Percentiles rank a stretch among this genome's conserved stretches.
phyloP scores from a whole-genome alignment of 805 yeast species.

The Priceomyces melissophilus region DNA sequence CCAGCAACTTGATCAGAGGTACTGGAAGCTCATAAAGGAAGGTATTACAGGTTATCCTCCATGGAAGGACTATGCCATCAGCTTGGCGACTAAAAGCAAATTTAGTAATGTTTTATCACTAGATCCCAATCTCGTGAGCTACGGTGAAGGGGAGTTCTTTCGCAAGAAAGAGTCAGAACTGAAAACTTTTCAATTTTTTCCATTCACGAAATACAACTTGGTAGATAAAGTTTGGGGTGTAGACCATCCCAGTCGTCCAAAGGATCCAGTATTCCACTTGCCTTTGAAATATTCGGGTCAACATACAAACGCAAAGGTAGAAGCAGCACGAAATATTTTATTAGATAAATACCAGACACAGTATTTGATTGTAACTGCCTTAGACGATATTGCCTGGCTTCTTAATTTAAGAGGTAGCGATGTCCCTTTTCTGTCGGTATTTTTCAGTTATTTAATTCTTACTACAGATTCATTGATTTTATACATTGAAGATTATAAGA shows the following conservation, averaged over 20 bases:
- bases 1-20: slow-evolving; percentile 66
- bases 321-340: slow-evolving; percentile 29
- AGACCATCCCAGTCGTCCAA: slow-evolving; percentile 32
- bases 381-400: slow-evolving; percentile 92
- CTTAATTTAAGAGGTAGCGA: slow-evolving; percentile 82
- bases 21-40: slow-evolving; percentile 77
- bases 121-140: slow-evolving; percentile 73
- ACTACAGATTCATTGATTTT: slow-evolving; percentile 37
- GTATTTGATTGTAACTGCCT: slow-evolving; percentile 56
- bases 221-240: slow-evolving; percentile 38
- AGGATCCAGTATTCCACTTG: slow-evolving; percentile 29
- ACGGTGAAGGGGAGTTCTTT: slow-evolving; percentile 42
- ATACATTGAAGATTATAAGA: slow-evolving; percentile 50
- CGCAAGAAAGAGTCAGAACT: slow-evolving; percentile 19
- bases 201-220: slow-evolving; percentile 27
- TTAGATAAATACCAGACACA: slow-evolving; percentile 14
- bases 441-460: slow-evolving; percentile 60
- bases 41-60: slow-evolving; percentile 66
- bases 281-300: slow-evolving; percentile 34
- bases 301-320: slow-evolving; percentile 25
- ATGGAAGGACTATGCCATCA: slow-evolving; percentile 74
- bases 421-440: slow-evolving; percentile 82
- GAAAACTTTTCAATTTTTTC: slow-evolving; percentile 26
- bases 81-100: slow-evolving; percentile 52
- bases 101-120: slow-evolving; percentile 62